phyloP scores from a whole-genome alignment of 495 filamentous ascomycete species.

The Copromyces sp. region DNA sequence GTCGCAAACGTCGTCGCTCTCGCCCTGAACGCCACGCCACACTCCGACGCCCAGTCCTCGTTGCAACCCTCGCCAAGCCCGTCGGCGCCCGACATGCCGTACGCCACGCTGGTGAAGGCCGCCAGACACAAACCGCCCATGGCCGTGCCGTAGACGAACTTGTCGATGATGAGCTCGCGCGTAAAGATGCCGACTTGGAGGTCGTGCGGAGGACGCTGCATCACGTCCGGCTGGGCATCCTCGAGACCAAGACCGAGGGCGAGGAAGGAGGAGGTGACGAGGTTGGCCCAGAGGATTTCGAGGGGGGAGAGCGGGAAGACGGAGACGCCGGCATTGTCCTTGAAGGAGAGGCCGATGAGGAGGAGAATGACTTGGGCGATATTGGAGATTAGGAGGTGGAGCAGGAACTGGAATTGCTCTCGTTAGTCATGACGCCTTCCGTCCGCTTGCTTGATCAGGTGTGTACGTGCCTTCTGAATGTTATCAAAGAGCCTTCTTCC shows the following conservation, averaged over 20 bases:
- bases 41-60: conserved; percentile 38
- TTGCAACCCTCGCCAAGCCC: conserved; percentile 57
- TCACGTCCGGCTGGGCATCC: conserved; percentile 55
- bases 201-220: conserved; percentile 63
- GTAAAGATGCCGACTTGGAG: conserved; percentile 59
- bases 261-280: conserved; percentile 64
- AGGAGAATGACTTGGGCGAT: conserved; percentile 64
- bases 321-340: conserved; percentile 51
- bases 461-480: conserved; percentile 49
- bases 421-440: conserved; percentile 44
- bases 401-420: conserved; percentile 61
- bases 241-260: conserved; percentile 69
- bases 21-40: conserved; percentile 59
- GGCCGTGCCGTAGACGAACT: conserved; percentile 60
- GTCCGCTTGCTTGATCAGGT: not conserved
- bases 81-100: conserved; percentile 52
- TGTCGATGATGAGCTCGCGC: conserved; percentile 57
- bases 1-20: conserved; percentile 66
- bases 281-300: conserved; percentile 70
- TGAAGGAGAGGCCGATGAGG: conserved; percentile 61
- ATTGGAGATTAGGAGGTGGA: conserved; percentile 64
- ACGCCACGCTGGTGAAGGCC: conserved; percentile 58
- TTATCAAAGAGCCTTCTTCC: conserved; percentile 67
- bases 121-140: conserved; percentile 57
- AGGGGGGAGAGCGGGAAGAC: conserved; percentile 69